Evolutionary conservation across 768 basidiomycete genomes (phyloP).

Genomic region (Psilocybe cubensis): DNA sequence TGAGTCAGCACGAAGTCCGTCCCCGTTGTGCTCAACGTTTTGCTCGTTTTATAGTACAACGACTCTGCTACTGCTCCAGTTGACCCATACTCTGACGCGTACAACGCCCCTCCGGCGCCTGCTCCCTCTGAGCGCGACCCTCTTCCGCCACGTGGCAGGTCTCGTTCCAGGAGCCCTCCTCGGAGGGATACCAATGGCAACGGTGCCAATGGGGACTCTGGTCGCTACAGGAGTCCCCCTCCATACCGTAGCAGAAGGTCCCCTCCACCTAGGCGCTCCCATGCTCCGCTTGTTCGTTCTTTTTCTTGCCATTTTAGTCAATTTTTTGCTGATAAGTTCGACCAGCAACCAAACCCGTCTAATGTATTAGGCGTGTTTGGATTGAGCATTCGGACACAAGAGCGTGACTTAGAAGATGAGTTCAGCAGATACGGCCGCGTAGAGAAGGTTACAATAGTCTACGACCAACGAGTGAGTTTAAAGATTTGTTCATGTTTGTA

Average conservation of each 20-base stretch:
- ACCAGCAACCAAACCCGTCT: constrained; percentile 86
- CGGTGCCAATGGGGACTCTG: constrained; percentile 51
- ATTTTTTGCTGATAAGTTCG: constrained; percentile 37
- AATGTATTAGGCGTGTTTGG: constrained; percentile 97
- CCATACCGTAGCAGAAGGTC: constrained; percentile 53
- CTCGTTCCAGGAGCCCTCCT: constrained; percentile 73
- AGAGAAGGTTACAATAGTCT: constrained; percentile 95
- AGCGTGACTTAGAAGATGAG: constrained; percentile 93
- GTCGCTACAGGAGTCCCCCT: constrained; percentile 50
- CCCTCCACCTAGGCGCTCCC: constrained; percentile 63
- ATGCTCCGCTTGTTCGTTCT: constrained; percentile 73
- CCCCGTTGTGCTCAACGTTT: constrained; percentile 17
- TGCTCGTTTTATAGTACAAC: constrained; percentile 55
- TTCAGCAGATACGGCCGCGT: constrained; percentile 88
- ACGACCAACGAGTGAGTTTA: constrained; percentile 88
- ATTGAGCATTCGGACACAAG: constrained; percentile 92
- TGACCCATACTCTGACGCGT: constrained; percentile 85
- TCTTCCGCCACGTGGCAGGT: constrained; percentile 63
- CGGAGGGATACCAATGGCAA: constrained; percentile 43
- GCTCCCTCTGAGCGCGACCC: constrained; percentile 59
- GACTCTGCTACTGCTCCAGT: constrained; percentile 60
- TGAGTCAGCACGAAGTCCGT: constrained; percentile 4
- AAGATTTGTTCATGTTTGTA: neutral
- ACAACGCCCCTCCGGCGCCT: constrained; percentile 64
- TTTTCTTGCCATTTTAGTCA: constrained; percentile 17